Evolutionary conservation across 2,329 filamentous ascomycete genomes (phyloP), one percentile per base, ranked within the genome.

Genomic region (Cercospora brassicicola): DNA sequence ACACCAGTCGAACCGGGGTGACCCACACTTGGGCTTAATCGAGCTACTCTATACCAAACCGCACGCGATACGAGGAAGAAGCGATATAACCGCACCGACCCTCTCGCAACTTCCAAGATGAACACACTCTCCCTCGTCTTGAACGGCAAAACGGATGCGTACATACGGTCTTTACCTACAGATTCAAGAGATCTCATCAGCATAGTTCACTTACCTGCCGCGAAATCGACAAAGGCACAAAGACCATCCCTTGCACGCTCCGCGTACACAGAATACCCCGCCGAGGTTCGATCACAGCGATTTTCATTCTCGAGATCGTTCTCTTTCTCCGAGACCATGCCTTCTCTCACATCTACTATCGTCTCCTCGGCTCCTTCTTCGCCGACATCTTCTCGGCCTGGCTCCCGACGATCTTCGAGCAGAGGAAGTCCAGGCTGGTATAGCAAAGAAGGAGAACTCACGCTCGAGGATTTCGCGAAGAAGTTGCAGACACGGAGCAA

Each of bases 41-140:
- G 30, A 59, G 55, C 55, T 31, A 59, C 55, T 11, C 20, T 36
- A 59, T 3, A 36, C 13, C 30, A 39, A 26, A 36, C 23, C 10
- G n/a, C 23, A 57, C 31, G 45, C 18, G 33, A 57, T 56, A 55
- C 45, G 48, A 36, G 53, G 42, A 57, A 57, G 31, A 23, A 51
- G 31, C 28, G 23, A 51, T 53, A 39, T 20, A 55, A 42, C 9
- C n/a, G 53, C 23, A 28, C 39, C 48, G 36, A 28, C 39, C 33
- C 59, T n/a, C 42, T 48, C 36, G 15, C 15, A 11, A 28, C 20
- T 48, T 48, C 26, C 9, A 69, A 65, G 9, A 76, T 76, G 74
- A 75, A 75, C 61, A 75, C 74, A 36, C 66, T 72, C 59, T 76
- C 74, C 57, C 71, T 76, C 64, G 62, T 76, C 60, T 69, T 76